Conservation (phyloP, 1,284 basidiomycete genomes). For the Puccinia hordei region DNA sequence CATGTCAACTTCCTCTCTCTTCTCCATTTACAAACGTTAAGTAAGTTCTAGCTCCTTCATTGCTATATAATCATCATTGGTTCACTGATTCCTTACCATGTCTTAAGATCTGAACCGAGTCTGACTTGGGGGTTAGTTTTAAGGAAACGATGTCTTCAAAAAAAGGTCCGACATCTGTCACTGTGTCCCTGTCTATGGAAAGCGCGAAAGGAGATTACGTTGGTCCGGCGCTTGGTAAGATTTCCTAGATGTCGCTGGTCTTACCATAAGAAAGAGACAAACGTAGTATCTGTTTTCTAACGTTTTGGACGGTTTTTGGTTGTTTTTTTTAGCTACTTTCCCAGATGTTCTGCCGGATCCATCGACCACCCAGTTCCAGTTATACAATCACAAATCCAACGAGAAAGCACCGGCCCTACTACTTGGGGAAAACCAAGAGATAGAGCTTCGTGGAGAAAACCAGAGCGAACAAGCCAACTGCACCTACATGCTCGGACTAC, state of each 20-base stretch:
- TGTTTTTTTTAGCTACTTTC: slow-evolving; percentile 7
- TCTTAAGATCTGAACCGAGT: not conserved
- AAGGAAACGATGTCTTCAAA: not conserved
- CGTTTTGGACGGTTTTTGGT: not conserved
- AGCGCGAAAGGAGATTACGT: slow-evolving; percentile 20
- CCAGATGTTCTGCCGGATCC: slow-evolving; percentile 32
- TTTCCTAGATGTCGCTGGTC: not conserved
- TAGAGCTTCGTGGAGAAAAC: slow-evolving; percentile 12
- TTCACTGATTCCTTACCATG: too few relatives aligned
- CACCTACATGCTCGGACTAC: slow-evolving; percentile 19
- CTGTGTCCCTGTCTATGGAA: slow-evolving; percentile 1
- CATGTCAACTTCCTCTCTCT: too few relatives aligned
- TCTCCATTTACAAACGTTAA: not conserved
- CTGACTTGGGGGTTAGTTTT: not conserved
- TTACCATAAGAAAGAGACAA: too few relatives aligned
- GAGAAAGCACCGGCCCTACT: slow-evolving; percentile 6
- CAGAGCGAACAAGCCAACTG: not conserved
- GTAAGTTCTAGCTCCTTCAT: too few relatives aligned
- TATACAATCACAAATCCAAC: slow-evolving; percentile 26
- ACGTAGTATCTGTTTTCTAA: too few relatives aligned
- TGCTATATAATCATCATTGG: too few relatives aligned
- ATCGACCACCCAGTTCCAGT: slow-evolving; percentile 1
- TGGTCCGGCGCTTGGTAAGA: slow-evolving; percentile 36
- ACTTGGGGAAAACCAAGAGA: slow-evolving; percentile 5
- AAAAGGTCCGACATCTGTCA: not conserved